phyloP scores from a whole-genome alignment of 2,329 filamentous ascomycete genomes.

The Hypoxylon sp. region DNA sequence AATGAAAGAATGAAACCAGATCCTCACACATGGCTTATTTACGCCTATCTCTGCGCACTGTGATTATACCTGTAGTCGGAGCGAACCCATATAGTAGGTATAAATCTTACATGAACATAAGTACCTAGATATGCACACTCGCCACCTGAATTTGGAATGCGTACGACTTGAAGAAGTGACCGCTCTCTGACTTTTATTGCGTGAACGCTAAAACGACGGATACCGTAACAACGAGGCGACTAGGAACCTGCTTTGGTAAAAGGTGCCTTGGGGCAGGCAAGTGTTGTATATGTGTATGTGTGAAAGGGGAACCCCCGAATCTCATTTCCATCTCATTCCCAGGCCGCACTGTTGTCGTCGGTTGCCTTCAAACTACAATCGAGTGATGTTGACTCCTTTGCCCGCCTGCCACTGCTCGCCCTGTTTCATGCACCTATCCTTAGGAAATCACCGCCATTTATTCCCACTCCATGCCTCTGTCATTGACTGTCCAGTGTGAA shows the following conservation, averaged over 20 bases:
- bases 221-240: constrained; percentile 1
- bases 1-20: constrained; percentile 10
- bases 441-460: too few relatives aligned
- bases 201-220: constrained; percentile 30
- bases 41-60: too few relatives aligned
- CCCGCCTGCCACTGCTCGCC: too few relatives aligned
- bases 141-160: too few relatives aligned
- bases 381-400: background rate
- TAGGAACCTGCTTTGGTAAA: background rate
- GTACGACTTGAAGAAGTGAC: constrained; percentile 23
- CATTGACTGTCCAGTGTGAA: background rate
- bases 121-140: too few relatives aligned
- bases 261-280: background rate
- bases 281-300: background rate
- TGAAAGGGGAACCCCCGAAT: background rate
- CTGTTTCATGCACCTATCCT: too few relatives aligned
- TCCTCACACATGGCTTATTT: too few relatives aligned
- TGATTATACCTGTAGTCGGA: background rate
- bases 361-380: background rate
- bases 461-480: too few relatives aligned
- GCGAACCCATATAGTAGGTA: background rate
- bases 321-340: constrained; percentile 1
- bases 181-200: constrained; percentile 25
- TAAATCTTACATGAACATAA: background rate
- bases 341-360: background rate